Conservation (phyloP, 306 rosid species). For the Parietaria judaica region DNA sequence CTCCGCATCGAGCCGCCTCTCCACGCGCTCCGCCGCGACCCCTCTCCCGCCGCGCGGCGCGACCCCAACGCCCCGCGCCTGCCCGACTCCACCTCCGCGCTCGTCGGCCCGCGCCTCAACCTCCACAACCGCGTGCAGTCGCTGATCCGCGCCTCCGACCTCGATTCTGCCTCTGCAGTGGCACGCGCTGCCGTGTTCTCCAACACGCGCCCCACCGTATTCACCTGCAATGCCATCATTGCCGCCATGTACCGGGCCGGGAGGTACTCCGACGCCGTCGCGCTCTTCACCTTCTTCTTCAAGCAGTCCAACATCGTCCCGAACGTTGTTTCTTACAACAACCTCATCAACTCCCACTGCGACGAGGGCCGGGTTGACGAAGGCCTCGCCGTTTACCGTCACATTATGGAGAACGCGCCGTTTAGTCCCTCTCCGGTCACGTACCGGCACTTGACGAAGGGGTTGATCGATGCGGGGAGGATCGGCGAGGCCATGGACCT, state of each 20-base stretch:
- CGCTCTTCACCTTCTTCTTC: constrained; percentile 78
- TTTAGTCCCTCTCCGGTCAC: constrained; percentile 81
- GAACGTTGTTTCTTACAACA: constrained; percentile 80
- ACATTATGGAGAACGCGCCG: constrained; percentile 56
- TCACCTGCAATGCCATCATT: constrained; percentile 91
- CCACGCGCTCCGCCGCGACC: constrained; percentile 69
- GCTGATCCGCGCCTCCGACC: constrained; percentile 82
- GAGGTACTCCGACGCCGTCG: constrained; percentile 65
- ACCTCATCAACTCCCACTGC: constrained; percentile 72
- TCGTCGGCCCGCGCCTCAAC: constrained; percentile 73
- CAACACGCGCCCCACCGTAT: constrained; percentile 86
- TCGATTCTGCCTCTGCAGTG: constrained; percentile 67
- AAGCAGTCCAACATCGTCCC: constrained; percentile 75
- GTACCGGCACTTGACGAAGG: constrained; percentile 75
- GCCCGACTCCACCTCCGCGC: constrained; percentile 76
- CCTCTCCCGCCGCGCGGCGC: constrained; percentile 35
- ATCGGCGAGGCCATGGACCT: constrained; percentile 73
- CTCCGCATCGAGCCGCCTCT: constrained; percentile 91
- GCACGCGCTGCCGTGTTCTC: constrained; percentile 88
- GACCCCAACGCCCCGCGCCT: constrained; percentile 89
- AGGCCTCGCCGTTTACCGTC: constrained; percentile 61
- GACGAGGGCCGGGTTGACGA: constrained; percentile 80
- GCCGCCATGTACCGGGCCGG: constrained; percentile 87
- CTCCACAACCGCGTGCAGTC: constrained; percentile 95
- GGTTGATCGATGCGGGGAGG: constrained; percentile 50